Evolutionary conservation across 2,329 filamentous ascomycete genomes (phyloP).

Genomic region (Cryphonectria nitschkei): DNA sequence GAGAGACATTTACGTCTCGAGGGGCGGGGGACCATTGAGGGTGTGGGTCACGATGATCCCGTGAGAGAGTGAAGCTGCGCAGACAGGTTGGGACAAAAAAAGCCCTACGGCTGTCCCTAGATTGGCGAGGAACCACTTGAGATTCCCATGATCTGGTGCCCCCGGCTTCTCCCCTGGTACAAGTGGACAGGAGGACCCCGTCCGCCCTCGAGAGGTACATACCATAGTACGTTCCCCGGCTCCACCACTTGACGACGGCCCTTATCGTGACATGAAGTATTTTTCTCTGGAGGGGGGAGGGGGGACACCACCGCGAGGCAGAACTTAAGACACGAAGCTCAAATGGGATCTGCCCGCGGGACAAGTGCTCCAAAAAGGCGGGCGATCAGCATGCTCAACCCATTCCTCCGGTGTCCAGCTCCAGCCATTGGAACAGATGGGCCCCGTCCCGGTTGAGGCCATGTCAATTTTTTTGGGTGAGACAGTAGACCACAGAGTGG

Average conservation of each 20-base stretch:
- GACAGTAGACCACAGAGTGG: constrained; percentile 3
- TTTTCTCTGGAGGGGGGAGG: not conserved
- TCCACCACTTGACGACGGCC: constrained; percentile 10
- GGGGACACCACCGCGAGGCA: not conserved
- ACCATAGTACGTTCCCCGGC: not conserved
- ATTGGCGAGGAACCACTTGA: constrained; percentile 9
- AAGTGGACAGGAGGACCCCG: not conserved
- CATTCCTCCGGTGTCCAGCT: constrained; percentile 22
- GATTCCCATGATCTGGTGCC: not conserved
- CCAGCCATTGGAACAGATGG: constrained; percentile 25
- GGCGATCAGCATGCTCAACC: constrained; percentile 27
- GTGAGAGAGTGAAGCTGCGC: constrained; percentile 16
- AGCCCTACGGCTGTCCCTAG: constrained; percentile 1
- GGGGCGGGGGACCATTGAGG: not conserved
- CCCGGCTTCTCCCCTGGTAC: constrained; percentile 5
- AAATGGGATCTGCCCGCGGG: constrained; percentile 20
- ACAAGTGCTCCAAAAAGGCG: constrained; percentile 14
- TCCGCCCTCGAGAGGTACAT: constrained; percentile 11
- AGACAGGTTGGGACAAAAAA: constrained; percentile 9
- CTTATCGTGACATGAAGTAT: constrained; percentile 9
- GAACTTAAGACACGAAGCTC: constrained; percentile 8
- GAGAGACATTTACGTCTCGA: constrained; percentile 24
- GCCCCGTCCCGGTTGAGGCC: constrained; percentile 20
- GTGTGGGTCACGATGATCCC: constrained; percentile 23
- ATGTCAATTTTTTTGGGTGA: constrained; percentile 13